Base-by-base conservation (phyloP, 2,329 filamentous ascomycete genomes). In the Penicillium freii region DNA sequence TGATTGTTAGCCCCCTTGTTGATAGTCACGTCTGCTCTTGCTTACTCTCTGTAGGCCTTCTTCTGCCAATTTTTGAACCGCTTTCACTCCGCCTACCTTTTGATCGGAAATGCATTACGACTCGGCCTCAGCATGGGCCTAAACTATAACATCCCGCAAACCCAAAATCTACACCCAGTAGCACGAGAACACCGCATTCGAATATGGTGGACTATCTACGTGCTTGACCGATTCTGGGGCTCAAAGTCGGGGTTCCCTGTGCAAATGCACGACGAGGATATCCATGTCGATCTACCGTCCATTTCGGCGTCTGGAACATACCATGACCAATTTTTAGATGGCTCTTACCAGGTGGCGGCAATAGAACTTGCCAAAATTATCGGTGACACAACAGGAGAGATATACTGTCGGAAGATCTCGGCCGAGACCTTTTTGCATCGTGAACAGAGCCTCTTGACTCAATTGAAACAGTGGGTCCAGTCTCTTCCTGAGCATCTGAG, bases 261-360 rank as follows among this genome's bases (percentile, higher is more conserved):
- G 0, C 75, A 77, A n/a, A 74, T 82, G 4, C 70, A 72, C 6
- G 78, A 81, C 34, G 71, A 77, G 9, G 79, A 80, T 27, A 79
- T 75, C 8, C 64, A 72, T 39, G 68, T 71, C 15, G 69, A 73
- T 17, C 54, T 71, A 45, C 73, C 73, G 0, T 70, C 70, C 1
- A 57, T 61, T n/a, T 54, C 65, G 0, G 51, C 45, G 2, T 56
- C 64, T 1, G 60, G 65, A 15, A 54, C 56, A 17, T 62, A 68
- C 1, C 57, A 56, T 5, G 66, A 70, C 31, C 69, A 74, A 40
- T 74, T 74, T 38, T 64, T 65, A 1, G 69, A 74, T 50, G 69
- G 64, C 0, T 62, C 64, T 15, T 70, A 70, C 51, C 50, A 69
- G 8, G 59, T 67, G 15, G 66, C 70, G 6, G 68, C 62, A 49